These are phyloP conservation scores for Pythium phragmiticola DNA, from an alignment of 352 stramenopile genomes.

Conservation along the genomic window DNA sequence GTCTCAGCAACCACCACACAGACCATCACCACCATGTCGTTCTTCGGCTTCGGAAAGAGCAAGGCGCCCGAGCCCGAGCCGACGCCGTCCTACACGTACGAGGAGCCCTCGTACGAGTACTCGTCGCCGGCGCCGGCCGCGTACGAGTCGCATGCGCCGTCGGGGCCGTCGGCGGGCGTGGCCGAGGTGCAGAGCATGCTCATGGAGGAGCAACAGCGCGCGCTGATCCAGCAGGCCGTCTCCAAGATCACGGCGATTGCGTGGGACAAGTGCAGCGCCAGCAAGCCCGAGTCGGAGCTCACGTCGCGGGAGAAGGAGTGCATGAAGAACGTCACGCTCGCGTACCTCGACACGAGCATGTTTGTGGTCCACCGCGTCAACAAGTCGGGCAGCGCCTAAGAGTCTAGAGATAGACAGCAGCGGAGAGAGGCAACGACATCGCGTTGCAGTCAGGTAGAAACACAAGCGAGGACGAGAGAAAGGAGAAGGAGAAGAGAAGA, in stretches of 20 bases:
- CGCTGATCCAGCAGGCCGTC: conserved; percentile 84
- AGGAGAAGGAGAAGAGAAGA: conserved; percentile 2
- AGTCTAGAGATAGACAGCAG: background rate
- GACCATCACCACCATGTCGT: conserved; percentile 48
- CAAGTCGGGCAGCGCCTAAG: conserved; percentile 45
- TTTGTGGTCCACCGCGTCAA: conserved; percentile 84
- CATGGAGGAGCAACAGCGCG: conserved; percentile 87
- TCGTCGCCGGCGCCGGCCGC: conserved; percentile 33
- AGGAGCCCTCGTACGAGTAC: conserved; percentile 81
- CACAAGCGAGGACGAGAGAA: conserved; percentile 1
- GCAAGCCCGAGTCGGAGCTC: conserved; percentile 81
- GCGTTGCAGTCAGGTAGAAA: background rate
- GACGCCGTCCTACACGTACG: conserved; percentile 51
- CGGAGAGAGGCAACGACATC: background rate
- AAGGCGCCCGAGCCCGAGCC: conserved; percentile 52
- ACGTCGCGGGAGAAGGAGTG: conserved; percentile 79
- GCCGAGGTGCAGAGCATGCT: conserved; percentile 80
- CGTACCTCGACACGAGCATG: conserved; percentile 87
- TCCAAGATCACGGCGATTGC: conserved; percentile 88
- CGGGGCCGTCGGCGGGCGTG: conserved; percentile 36
- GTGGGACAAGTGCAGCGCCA: conserved; percentile 88
- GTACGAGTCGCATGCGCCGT: conserved; percentile 35
- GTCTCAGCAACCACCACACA: background rate
- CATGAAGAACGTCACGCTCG: conserved; percentile 86
- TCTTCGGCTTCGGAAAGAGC: conserved; percentile 79